Conservation (phyloP, 305 asterid genomes). For the Solanum aculeatissimum region DNA sequence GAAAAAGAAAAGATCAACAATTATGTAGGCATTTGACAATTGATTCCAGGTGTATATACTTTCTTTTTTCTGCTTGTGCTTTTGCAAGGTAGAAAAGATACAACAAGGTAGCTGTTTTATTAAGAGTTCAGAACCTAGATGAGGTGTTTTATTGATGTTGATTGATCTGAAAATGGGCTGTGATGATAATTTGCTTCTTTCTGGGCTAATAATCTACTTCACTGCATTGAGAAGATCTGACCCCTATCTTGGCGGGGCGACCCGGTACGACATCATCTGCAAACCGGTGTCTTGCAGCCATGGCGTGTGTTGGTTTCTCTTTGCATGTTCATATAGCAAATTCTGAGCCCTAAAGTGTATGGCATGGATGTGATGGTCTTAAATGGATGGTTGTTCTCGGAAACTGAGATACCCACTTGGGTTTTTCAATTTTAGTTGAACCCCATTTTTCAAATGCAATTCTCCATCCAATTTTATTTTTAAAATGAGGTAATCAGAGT, state of each 20-base stretch:
- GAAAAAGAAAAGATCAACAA: not conserved
- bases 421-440: not conserved
- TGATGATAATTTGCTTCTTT: not conserved
- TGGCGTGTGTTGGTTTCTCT: conserved; percentile 17
- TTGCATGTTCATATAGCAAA: conserved; percentile 1
- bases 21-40: not conserved
- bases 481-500: not conserved
- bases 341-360: conserved; percentile 26
- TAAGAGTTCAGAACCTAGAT: not conserved
- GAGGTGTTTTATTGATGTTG: not conserved
- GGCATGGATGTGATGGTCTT: not conserved
- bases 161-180: not conserved
- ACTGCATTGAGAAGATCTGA: not conserved
- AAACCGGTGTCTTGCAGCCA: conserved; percentile 18
- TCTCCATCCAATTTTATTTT: not conserved
- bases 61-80: not conserved
- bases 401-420: not conserved
- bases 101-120: not conserved
- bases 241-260: conserved; percentile 9
- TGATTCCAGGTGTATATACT: not conserved
- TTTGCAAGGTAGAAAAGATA: not conserved
- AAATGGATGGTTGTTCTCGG: not conserved
- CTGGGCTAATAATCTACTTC: not conserved
- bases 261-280: not conserved
- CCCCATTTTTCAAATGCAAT: not conserved